phyloP scores from a whole-genome alignment of 2,329 filamentous ascomycete species.

The Neopestalotiopsis sp. region DNA sequence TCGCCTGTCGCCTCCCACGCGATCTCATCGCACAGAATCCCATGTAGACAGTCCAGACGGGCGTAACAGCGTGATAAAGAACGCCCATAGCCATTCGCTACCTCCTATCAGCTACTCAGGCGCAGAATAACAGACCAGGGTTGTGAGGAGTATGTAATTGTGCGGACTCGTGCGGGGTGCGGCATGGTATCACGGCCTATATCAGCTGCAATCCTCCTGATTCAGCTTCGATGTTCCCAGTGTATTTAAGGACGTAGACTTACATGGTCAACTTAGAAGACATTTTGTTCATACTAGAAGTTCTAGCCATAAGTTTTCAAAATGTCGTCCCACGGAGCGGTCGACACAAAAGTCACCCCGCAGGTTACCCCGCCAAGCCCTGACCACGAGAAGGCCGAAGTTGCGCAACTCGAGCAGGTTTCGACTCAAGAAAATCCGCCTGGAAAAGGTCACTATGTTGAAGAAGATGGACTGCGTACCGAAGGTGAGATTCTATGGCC shows the following conservation, averaged over 20 bases:
- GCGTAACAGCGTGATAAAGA: background rate
- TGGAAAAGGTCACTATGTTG: constrained; percentile 1
- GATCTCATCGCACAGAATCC: background rate
- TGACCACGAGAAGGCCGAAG: constrained; percentile 14
- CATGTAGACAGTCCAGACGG: background rate
- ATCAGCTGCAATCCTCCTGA: background rate
- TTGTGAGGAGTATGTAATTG: background rate
- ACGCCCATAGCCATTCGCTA: background rate
- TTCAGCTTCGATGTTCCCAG: background rate
- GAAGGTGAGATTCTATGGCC: background rate
- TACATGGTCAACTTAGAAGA: background rate
- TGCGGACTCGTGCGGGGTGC: background rate
- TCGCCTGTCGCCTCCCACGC: background rate
- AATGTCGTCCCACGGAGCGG: background rate
- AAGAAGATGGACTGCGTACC: constrained; percentile 6
- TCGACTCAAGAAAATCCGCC: constrained; percentile 4
- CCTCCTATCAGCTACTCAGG: background rate
- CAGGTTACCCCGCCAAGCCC: background rate
- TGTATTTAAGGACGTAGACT: background rate
- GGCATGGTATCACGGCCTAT: background rate
- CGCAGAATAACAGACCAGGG: background rate
- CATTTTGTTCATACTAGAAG: background rate
- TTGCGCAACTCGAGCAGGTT: constrained; percentile 9
- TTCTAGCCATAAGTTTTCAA: background rate
- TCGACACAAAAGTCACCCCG: background rate